Base-by-base conservation (phyloP, 768 basidiomycete species). In the Hygrocybe punicea region DNA sequence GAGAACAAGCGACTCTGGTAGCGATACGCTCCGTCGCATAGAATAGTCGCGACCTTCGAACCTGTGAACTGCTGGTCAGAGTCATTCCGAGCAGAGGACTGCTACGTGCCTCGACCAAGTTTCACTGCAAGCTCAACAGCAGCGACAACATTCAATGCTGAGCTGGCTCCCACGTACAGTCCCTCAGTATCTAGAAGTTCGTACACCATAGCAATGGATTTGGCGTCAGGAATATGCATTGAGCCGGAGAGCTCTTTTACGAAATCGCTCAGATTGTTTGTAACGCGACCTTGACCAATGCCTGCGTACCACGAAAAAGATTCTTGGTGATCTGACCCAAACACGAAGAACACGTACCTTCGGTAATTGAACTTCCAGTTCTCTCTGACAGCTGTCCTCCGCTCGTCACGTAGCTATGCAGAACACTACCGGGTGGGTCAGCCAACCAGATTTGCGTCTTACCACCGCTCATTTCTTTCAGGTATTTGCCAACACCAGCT, bases 1-100 rank as follows among this genome's bases (percentile, higher is more conserved):
- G 94, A 97, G 76, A 99, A 99, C 35, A 99, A 76, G 10, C 97
- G 83, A 59, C 91, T 95, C 75, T 98, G 97, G 68, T 99, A 97
- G 67, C 97, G 83, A 67, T 98, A 96, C 45, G 97, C 97, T 6
- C 96, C 97, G 67, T 99, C 97, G 70, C 89, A 92, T 37, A 99
- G 73, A 52, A 98, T 81, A 4, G 97, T 99, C 1, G 85, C 93
- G 25, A 98, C 78, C 14, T 80, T 91, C 19, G 88, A 87, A 35
- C 90, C 91, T 93, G 59, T 29, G 33, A 24, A 16, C 16, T 25
- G 21, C 19, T 8, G 35, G 48, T 42, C 14, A 40, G 9, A 39
- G 10, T 37, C 13, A 34, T 13, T 52, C 14, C 29, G 34, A 8
- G 4, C 39, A 40, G 6, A 11, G 6, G 14, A 21, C 23, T 14